Base-by-base conservation (phyloP, 257 asterid genomes). In the Jacaranda copaia region DNA sequence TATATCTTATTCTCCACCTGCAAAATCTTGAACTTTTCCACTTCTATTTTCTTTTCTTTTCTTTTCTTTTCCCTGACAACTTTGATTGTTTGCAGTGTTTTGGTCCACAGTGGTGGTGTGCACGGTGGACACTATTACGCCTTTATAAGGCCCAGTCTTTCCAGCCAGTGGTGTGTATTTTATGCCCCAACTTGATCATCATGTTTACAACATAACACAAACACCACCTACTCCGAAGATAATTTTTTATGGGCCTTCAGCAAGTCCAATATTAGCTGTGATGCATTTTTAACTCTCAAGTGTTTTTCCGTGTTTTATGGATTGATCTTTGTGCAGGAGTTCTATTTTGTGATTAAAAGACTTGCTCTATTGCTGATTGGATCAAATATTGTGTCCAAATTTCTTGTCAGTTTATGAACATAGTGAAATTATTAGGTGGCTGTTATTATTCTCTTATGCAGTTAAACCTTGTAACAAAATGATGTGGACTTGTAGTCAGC, bases 91-190 rank as follows among this genome's bases (percentile, higher is more conserved):
- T 45, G 69, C 90, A 86, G 88, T 77, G 86, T 86, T 73, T 77
- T 86, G 84, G 90, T 86, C 82, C 90, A 86, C 74, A 86, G 90
- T 45, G 90, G 90, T 46, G 90, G 88, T 51, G 88, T 86, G 84
- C 86, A 86, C 5, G 85, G 88, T 20, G 90, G 90, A 42, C 88
- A 84, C 79, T 86, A 86, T 80, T 81, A 82, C 77, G 90, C 84
- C 69, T 81, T 86, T 75, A 79, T 84, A 70, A 65, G 85, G 79
- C 86, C 88, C 63, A 82, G 84, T 80, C 86, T 86, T 74, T 79
- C 85, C 73, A 81, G 77, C 74, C 83, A 81, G 79, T 86, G 90
- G 90, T 86, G 79, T 58, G 86, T 46, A 73, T 18, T 73, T 74
- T 40, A 66, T 74, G 72, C 72, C 70, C 58, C 48, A 61, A 58